phyloP scores from a whole-genome alignment of 495 filamentous ascomycete genomes.

The Chaetomidium leptoderma region DNA sequence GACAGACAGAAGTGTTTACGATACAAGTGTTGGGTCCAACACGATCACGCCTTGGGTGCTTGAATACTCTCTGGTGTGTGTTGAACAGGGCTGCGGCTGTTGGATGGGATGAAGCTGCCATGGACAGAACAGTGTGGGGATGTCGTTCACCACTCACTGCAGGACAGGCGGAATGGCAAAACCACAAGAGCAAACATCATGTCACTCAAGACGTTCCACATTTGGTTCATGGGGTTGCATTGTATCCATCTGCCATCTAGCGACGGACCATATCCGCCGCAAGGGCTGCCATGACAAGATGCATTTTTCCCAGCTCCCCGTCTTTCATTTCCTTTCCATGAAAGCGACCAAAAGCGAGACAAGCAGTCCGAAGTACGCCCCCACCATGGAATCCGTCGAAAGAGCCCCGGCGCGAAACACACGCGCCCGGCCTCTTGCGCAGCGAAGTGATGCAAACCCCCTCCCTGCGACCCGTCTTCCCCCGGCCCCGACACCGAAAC shows the following conservation, averaged over 20 bases:
- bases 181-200: not conserved
- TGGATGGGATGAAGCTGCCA: not conserved
- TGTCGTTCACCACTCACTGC: no score
- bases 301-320: conserved; percentile 34
- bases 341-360: conserved; percentile 39
- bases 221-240: conserved; percentile 32
- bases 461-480: conserved; percentile 16
- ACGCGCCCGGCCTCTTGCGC: conserved; percentile 20
- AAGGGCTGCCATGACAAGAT: conserved; percentile 24
- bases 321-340: conserved; percentile 32
- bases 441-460: conserved; percentile 30
- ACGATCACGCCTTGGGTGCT: no score
- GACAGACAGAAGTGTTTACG: no score
- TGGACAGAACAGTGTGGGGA: not conserved
- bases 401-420: conserved; percentile 22
- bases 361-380: conserved; percentile 40
- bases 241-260: conserved; percentile 30
- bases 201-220: not conserved
- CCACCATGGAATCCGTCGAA: conserved; percentile 38
- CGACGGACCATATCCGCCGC: conserved; percentile 13
- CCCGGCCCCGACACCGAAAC: conserved; percentile 22
- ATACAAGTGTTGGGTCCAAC: no score
- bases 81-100: not conserved
- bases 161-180: no score
- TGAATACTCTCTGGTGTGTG: no score